Evolutionary conservation across 768 basidiomycete species (phyloP).

Genomic region (Suillus alpinus): DNA sequence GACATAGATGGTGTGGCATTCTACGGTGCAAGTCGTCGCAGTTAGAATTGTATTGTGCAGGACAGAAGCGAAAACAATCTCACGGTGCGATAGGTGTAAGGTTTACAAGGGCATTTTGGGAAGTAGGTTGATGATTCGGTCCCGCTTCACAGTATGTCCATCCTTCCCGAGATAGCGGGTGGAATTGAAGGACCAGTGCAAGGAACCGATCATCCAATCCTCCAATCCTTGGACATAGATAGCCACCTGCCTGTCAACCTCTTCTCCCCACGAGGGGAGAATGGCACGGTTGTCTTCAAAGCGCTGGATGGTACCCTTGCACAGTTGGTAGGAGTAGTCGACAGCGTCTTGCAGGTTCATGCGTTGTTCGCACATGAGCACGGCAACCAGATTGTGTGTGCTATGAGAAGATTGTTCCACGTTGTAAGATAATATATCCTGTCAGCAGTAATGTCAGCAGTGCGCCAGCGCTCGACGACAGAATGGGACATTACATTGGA

Average conservation of each 20-base stretch:
- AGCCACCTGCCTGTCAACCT: conserved; percentile 55
- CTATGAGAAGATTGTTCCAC: conserved; percentile 68
- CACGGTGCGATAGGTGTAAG: conserved; percentile 6
- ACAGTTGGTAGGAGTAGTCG: conserved; percentile 61
- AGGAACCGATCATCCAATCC: conserved; percentile 68
- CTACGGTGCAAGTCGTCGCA: neutral
- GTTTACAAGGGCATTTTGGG: conserved; percentile 30
- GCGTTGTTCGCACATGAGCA: conserved; percentile 60
- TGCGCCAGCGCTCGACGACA: neutral
- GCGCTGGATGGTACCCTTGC: conserved; percentile 50
- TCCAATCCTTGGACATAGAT: conserved; percentile 60
- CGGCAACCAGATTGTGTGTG: conserved; percentile 68
- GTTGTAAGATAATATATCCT: conserved; percentile 79
- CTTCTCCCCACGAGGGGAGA: conserved; percentile 50
- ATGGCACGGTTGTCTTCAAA: conserved; percentile 33
- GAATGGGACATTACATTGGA: conserved; percentile 34
- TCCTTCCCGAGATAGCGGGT: conserved; percentile 63
- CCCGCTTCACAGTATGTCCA: conserved; percentile 35
- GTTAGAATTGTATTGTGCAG: neutral
- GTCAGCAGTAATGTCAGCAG: neutral
- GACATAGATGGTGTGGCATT: neutral
- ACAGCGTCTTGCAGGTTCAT: conserved; percentile 59
- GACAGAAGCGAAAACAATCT: neutral
- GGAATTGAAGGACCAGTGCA: conserved; percentile 58
- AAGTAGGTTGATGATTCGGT: conserved; percentile 51